phyloP scores from a whole-genome alignment of 805 yeast genomes.

The Yarrowia bubula region DNA sequence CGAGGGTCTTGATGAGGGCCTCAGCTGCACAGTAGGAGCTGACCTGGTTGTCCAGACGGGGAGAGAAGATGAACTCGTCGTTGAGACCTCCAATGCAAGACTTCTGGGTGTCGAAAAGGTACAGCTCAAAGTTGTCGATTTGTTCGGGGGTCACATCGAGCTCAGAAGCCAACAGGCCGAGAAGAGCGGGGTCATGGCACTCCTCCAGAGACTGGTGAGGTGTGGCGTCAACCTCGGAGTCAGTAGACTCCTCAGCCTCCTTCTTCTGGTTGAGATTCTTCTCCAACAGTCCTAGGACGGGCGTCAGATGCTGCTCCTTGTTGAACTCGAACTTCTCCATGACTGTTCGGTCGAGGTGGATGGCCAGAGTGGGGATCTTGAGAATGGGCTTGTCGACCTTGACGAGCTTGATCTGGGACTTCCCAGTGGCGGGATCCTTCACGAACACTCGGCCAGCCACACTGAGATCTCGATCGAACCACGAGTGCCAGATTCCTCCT shows the following conservation, averaged over 20 bases:
- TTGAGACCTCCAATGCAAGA: conserved; percentile 83
- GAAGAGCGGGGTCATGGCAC: conserved; percentile 74
- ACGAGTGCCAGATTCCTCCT: conserved; percentile 93
- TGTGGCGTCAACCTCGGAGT: conserved; percentile 41
- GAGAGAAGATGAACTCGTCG: conserved; percentile 87
- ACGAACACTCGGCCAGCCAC: conserved; percentile 90
- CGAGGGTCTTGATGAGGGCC: conserved; percentile 59
- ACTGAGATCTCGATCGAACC: conserved; percentile 94
- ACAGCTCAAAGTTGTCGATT: conserved; percentile 87
- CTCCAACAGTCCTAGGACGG: conserved; percentile 69
- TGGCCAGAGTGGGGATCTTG: conserved; percentile 92
- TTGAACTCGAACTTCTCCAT: conserved; percentile 82
- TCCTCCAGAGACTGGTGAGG: conserved; percentile 60
- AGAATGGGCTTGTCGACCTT: conserved; percentile 80
- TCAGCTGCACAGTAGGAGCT: conserved; percentile 78
- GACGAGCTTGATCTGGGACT: conserved; percentile 62
- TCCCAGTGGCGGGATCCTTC: conserved; percentile 46
- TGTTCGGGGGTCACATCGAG: conserved; percentile 50
- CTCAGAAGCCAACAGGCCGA: conserved; percentile 67
- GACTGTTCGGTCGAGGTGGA: conserved; percentile 78
- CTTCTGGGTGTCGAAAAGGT: conserved; percentile 80
- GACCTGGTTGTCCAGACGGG: conserved; percentile 86
- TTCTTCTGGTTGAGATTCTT: conserved; percentile 40
- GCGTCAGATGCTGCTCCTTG: conserved; percentile 80
- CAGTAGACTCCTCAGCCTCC: conserved; percentile 30